These are phyloP conservation scores for Xylariaceae sp. DNA, from an alignment of 2,329 filamentous ascomycete genomes.

Conservation along the genomic window DNA sequence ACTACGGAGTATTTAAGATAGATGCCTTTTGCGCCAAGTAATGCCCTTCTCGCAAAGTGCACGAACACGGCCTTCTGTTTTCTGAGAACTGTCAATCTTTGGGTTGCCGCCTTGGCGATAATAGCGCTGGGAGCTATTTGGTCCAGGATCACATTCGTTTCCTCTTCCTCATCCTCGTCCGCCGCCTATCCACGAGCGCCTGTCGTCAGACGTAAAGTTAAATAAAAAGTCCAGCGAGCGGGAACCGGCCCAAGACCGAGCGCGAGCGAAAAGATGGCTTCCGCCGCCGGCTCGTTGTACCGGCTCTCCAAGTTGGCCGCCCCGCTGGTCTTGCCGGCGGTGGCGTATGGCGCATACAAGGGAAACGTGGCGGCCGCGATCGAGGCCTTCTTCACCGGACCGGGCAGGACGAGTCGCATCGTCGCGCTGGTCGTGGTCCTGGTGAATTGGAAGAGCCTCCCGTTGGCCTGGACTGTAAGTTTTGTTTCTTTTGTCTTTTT, in stretches of 20 bases:
- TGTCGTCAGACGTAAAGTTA: slow-evolving; percentile 5
- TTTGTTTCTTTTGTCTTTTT: neutral
- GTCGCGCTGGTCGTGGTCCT: slow-evolving; percentile 50
- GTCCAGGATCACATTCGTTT: slow-evolving; percentile 21
- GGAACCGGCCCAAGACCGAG: no score
- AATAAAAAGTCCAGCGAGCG: no score
- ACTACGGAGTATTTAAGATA: no score
- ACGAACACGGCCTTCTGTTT: slow-evolving; percentile 38
- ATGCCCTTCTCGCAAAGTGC: slow-evolving; percentile 36
- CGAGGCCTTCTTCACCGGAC: slow-evolving; percentile 46
- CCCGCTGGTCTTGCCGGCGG: slow-evolving; percentile 39
- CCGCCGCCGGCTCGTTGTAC: slow-evolving; percentile 19
- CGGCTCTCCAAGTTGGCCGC: slow-evolving; percentile 20
- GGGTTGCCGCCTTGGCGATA: slow-evolving; percentile 36
- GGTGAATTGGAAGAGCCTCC: slow-evolving; percentile 68
- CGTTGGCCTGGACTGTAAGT: slow-evolving; percentile 69
- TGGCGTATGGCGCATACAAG: slow-evolving; percentile 43
- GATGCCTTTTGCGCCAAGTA: slow-evolving; percentile 25
- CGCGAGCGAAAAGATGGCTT: no score
- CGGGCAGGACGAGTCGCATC: slow-evolving; percentile 48
- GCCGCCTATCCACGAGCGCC: slow-evolving; percentile 6
- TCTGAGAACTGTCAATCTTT: slow-evolving; percentile 37
- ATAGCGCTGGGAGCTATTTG: slow-evolving; percentile 33
- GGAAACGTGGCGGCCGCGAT: slow-evolving; percentile 37
- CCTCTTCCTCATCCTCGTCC: slow-evolving; percentile 3